Percentiles rank a stretch among this genome's conserved stretches.
phyloP scores from a whole-genome alignment of 371 early-diverging fungal species.

The Blakeslea trispora region DNA sequence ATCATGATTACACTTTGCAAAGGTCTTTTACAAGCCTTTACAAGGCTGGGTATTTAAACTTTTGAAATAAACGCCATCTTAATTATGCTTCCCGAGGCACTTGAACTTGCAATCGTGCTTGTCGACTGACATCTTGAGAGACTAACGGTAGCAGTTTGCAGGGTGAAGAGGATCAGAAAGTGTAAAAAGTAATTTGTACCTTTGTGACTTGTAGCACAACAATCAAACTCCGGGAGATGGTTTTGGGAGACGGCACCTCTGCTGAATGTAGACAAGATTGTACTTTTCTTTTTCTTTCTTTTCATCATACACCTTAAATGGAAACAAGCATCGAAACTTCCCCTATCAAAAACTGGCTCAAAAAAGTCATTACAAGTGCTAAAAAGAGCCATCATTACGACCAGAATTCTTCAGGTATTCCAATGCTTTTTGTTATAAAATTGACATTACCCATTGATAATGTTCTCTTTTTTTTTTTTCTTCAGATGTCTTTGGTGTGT shows the following conservation, averaged over 20 bases:
- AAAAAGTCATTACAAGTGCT: not conserved
- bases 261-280: too few relatives aligned
- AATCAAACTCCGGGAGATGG: too few relatives aligned
- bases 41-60: not conserved
- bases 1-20: not conserved
- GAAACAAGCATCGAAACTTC: constrained; percentile 2
- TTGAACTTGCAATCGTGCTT: too few relatives aligned
- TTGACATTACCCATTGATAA: too few relatives aligned
- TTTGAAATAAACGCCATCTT: not conserved
- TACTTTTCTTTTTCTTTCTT: too few relatives aligned
- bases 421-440: too few relatives aligned
- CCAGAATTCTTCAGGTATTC: constrained; percentile 9
- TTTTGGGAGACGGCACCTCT: too few relatives aligned
- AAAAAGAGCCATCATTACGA: constrained; percentile 2
- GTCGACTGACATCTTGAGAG: too few relatives aligned
- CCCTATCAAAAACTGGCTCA: constrained; percentile 13
- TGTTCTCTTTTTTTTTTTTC: not conserved
- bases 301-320: not conserved
- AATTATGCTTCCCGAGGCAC: not conserved
- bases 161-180: too few relatives aligned
- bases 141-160: too few relatives aligned
- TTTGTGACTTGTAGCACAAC: too few relatives aligned
- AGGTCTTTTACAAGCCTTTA: not conserved
- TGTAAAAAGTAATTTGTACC: too few relatives aligned
- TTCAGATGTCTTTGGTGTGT: constrained; percentile 26